Evolutionary conservation across 176 grass and related monocot genomes (phyloP).

Genomic region (Oryza meyeriana): DNA sequence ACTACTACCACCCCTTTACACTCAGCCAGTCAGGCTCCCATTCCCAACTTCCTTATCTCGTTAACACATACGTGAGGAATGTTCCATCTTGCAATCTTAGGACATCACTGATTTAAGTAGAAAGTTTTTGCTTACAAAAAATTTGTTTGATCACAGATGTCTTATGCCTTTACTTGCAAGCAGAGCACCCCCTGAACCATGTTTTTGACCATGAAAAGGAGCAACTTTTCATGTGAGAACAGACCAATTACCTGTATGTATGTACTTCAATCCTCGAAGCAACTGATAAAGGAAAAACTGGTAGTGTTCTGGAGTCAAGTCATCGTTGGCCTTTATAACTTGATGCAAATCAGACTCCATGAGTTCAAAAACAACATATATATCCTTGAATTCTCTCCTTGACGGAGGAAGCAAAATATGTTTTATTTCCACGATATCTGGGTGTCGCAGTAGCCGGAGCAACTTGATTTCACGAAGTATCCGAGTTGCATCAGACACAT

Average conservation of each 20-base stretch:
- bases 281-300: slow-evolving; percentile 84
- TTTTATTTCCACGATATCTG: slow-evolving; percentile 83
- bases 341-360: slow-evolving; percentile 89
- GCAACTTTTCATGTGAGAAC: not conserved
- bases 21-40: not conserved
- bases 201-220: not conserved
- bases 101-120: not conserved
- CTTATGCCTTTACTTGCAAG: not conserved
- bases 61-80: not conserved
- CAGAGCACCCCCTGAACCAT: not conserved
- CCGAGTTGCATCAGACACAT: slow-evolving; percentile 68
- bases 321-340: slow-evolving; percentile 83
- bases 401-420: slow-evolving; percentile 77
- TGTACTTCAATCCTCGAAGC: slow-evolving; percentile 77
- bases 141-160: not conserved
- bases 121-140: not conserved
- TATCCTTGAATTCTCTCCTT: slow-evolving; percentile 75
- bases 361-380: slow-evolving; percentile 85
- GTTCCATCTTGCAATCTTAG: not conserved
- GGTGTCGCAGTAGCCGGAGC: slow-evolving; percentile 68
- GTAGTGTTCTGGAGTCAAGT: slow-evolving; percentile 75
- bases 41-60: not conserved
- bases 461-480: slow-evolving; percentile 84
- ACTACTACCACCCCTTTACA: not conserved
- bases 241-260: slow-evolving; percentile 55